phyloP scores from a whole-genome alignment of 2,329 filamentous ascomycete species.

The Penicillium expansum region DNA sequence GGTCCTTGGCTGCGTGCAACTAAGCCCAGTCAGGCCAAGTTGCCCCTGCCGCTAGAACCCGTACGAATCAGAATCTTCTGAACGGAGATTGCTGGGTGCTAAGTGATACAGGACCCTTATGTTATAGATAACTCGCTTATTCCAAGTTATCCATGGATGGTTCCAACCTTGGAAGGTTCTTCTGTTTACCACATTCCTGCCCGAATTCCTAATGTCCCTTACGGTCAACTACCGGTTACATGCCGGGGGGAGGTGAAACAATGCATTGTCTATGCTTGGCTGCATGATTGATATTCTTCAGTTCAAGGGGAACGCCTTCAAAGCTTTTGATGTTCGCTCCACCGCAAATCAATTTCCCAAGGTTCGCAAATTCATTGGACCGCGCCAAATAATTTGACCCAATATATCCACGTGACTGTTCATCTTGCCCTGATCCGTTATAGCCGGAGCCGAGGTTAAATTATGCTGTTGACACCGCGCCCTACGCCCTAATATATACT shows the following conservation, averaged over 20 bases:
- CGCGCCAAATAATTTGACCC: neutral
- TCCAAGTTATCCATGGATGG: too few species aligned
- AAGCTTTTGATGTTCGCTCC: neutral
- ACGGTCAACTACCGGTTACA: neutral
- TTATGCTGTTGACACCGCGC: neutral
- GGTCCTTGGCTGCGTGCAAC: constrained; percentile 10
- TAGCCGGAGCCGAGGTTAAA: constrained; percentile 7
- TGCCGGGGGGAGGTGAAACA: constrained; percentile 5
- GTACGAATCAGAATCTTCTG: neutral
- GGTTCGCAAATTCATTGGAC: neutral
- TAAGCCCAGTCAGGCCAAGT: constrained; percentile 5
- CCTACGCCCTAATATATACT: neutral
- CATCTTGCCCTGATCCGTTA: constrained; percentile 2
- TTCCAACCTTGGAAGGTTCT: too few species aligned
- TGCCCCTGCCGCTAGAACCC: constrained; percentile 4
- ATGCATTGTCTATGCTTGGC: neutral
- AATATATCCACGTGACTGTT: constrained; percentile 1
- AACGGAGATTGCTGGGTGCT: neutral
- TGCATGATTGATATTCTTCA: neutral
- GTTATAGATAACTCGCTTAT: neutral
- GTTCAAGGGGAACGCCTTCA: neutral
- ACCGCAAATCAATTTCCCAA: neutral
- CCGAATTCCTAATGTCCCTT: constrained; percentile 9
- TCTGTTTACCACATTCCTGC: constrained; percentile 7
- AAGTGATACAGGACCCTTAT: neutral